These are phyloP conservation scores for Ocimum tenuiflorum DNA, from an alignment of 257 asterid species.

Conservation along the genomic window DNA sequence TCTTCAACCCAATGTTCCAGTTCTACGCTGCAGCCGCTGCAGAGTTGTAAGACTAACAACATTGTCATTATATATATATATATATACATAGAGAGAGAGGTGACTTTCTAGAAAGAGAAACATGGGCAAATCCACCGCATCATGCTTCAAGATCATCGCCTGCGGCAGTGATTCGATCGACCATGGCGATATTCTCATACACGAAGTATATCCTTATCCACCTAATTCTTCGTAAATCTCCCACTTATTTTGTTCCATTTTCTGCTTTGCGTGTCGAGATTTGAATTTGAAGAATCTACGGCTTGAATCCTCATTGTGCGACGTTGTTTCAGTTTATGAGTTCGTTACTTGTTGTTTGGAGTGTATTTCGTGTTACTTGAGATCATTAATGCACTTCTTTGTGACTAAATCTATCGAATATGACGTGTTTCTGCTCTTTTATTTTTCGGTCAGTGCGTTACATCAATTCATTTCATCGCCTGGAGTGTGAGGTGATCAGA, in stretches of 20 bases:
- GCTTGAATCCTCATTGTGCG: neutral
- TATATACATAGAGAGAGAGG: slow-evolving; percentile 9
- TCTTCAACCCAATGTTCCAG: neutral
- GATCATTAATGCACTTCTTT: slow-evolving; percentile 13
- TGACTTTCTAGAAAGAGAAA: neutral
- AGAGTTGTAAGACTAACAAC: neutral
- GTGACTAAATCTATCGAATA: neutral
- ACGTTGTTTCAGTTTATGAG: no score
- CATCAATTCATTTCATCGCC: neutral
- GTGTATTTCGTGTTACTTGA: neutral
- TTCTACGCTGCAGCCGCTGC: neutral
- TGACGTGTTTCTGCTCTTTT: neutral
- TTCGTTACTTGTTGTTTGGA: neutral
- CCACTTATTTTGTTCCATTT: neutral
- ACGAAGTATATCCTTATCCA: slow-evolving; percentile 21
- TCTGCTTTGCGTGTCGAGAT: neutral
- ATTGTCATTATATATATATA: neutral
- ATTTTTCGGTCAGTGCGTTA: neutral
- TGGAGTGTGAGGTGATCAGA: neutral
- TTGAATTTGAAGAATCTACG: slow-evolving; percentile 8
- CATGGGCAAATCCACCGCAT: slow-evolving; percentile 58
- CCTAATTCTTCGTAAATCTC: neutral
- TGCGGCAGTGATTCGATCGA: slow-evolving; percentile 45
- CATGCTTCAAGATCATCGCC: slow-evolving; percentile 63
- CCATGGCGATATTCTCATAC: slow-evolving; percentile 33